Percentiles rank a stretch among this genome's conserved stretches.
Conservation (phyloP, 805 yeast genomes). For the Yarrowia divulgata region DNA sequence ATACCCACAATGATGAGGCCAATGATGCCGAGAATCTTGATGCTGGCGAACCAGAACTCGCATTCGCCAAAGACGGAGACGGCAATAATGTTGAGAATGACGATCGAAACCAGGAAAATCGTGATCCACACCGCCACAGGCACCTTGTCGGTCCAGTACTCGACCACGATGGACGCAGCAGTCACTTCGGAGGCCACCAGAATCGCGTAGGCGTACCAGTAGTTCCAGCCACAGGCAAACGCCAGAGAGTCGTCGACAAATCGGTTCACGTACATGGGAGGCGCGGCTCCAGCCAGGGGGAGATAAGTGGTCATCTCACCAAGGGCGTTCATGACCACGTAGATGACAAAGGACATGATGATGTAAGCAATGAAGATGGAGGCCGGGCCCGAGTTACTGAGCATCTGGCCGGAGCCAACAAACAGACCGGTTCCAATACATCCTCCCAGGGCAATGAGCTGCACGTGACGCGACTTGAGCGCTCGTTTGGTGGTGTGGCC, state of each 20-base stretch:
- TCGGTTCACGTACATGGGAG: slow-evolving; percentile 64
- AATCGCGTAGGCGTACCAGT: slow-evolving; percentile 59
- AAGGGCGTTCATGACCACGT: slow-evolving; percentile 65
- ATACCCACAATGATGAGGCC: slow-evolving; percentile 71
- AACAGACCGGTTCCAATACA: slow-evolving; percentile 81
- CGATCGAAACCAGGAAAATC: slow-evolving; percentile 58
- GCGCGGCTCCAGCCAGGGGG: slow-evolving; percentile 70
- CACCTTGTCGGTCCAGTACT: slow-evolving; percentile 59
- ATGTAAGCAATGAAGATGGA: slow-evolving; percentile 67
- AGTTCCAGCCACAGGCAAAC: slow-evolving; percentile 62
- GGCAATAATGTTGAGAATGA: slow-evolving; percentile 56
- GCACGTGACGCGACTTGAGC: slow-evolving; percentile 68
- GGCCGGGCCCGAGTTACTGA: slow-evolving; percentile 77
- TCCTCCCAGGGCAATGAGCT: slow-evolving; percentile 79
- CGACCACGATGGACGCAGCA: slow-evolving; percentile 55
- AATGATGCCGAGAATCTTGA: slow-evolving; percentile 66
- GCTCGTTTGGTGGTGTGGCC: slow-evolving; percentile 44
- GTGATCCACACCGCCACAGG: slow-evolving; percentile 60
- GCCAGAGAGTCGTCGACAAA: slow-evolving; percentile 67
- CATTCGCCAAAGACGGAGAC: slow-evolving; percentile 61
- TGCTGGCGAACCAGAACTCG: slow-evolving; percentile 69
- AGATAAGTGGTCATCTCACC: slow-evolving; percentile 64
- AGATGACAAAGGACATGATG: slow-evolving; percentile 68
- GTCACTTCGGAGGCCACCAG: slow-evolving; percentile 57
- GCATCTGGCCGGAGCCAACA: slow-evolving; percentile 71